Base-by-base conservation (phyloP, 2,329 filamentous ascomycete species). In the Scytalidium sp. region DNA sequence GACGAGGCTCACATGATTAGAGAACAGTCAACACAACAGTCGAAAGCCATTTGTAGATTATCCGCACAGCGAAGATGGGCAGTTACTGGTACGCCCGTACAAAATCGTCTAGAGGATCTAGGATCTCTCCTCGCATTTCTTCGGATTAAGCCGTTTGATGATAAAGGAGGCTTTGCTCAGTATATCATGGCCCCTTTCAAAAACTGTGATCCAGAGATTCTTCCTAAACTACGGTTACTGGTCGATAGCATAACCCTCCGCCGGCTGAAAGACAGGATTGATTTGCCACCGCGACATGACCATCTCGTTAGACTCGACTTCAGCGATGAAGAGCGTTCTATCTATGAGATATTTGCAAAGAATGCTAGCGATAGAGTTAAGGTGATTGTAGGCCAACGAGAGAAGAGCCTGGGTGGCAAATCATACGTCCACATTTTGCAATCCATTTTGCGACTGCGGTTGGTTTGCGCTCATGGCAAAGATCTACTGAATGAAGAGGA, bases 1-100 rank as follows among this genome's bases (percentile, higher is more conserved):
- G 93, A 97, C 56, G 93, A 99, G 69, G 94, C 92, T 1, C 94
- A 99, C 66, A 88, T 88, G 68, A 97, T 99, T 56, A 88, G 94
- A 21, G 93, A 95, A 60, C 86, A 89, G 55, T 81, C 77, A 3
- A 93, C 91, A 1, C 75, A 88, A 39, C 87, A 93, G 58, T 95
- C 91, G 47, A 90, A 92, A 65, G 89, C 90, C 3, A 89, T 94
- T 19, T 92, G 90, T 56, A 80, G 83, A 19, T 75, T 97, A 2
- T 79, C 88, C 52, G 89, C 91, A 2, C 81, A 88, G 62, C 83
- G 92, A 25, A 85, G 92, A 27, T 99, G 94, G 94, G 93, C 92
- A 2, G 90, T 97, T n/a, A 97, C 94, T 0, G 94, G 93, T 48
- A 97, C 94, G 0, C 94, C 92, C 0, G 89, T 97, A 8, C 93